Conservation (phyloP, 2,329 filamentous ascomycete genomes). For the Phaeomoniella chlamydospora region DNA sequence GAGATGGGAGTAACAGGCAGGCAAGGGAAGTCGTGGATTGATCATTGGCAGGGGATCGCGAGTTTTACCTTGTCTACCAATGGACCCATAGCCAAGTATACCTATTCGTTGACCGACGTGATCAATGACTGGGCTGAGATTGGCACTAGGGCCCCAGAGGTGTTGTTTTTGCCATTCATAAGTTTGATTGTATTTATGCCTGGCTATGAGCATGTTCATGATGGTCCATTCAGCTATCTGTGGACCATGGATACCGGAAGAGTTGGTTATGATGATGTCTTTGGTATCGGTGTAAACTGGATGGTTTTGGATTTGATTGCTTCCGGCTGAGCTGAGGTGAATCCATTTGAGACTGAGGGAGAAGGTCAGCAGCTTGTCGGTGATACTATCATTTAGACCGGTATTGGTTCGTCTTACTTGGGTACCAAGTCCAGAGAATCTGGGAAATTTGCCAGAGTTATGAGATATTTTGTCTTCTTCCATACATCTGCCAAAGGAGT, state of each 20-base stretch:
- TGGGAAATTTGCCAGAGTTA: neutral
- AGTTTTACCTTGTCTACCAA: conserved; percentile 41
- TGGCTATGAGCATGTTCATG: conserved; percentile 44
- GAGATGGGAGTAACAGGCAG: neutral
- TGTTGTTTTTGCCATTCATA: conserved; percentile 44
- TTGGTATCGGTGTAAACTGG: conserved; percentile 35
- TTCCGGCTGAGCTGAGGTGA: conserved; percentile 43
- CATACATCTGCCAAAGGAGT: neutral
- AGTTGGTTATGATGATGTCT: conserved; percentile 23
- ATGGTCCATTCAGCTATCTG: conserved; percentile 55
- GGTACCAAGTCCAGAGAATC: neutral
- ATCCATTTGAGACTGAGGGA: conserved; percentile 29
- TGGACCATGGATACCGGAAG: conserved; percentile 44
- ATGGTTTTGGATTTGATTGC: conserved; percentile 37
- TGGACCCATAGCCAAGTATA: conserved; percentile 48
- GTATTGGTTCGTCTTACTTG: too few species aligned
- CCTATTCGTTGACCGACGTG: conserved; percentile 44
- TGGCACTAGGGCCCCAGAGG: conserved; percentile 29
- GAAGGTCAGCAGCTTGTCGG: too few species aligned
- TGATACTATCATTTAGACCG: too few species aligned
- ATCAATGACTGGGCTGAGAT: conserved; percentile 26
- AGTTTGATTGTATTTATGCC: conserved; percentile 38
- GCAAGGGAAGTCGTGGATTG: neutral
- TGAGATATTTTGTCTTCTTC: neutral
- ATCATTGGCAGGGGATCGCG: neutral